Base-by-base conservation (phyloP, 139 green algal genomes). In the Astrephomene gubernaculifera region DNA sequence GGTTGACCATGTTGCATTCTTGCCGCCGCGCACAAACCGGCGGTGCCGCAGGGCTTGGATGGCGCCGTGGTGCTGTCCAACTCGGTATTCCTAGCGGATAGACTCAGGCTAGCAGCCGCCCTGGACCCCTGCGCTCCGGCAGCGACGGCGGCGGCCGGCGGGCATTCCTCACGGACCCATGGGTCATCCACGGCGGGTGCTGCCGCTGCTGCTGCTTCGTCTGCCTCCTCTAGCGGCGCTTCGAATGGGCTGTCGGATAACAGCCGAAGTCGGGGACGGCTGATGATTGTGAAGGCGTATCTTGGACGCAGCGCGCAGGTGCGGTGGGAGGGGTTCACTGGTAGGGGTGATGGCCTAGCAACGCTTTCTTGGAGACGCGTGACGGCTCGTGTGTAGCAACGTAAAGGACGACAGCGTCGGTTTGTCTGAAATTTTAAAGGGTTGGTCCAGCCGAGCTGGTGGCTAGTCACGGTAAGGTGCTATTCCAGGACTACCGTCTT, bases 201-300 rank as follows among this genome's bases (percentile, higher is more conserved):
- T 38, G 60, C 64, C 41, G 22, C 44, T 31, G 79, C 64, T 43
- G 63, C 33, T 43, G 79, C 25, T 44, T 29, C 24, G 45, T n/a
- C n/a, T n/a, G n/a, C n/a, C n/a, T n/a, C n/a, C n/a, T n/a, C n/a
- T n/a, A n/a, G n/a, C 22, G 39, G 68, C 10, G 70, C 25, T 27
- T 14, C 43, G 68, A 22, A 22, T 1, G 36, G 24, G 68, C 14
- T 38, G 29, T 10, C n/a, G 25, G 76, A 43, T 24, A 49, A 67
- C 70, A 25, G 53, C 27, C 74, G 73, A 2, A 35, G 44, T 0
- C 52, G 61, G 7, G 85, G 85, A 3, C 68, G 90, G 38, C 21
- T 95, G 33, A 88, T 94, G 74, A 83, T 94, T 24, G 88, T 90
- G 57, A 94, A 93, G 71, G 89, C 87, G 24, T 92, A 90, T 79